Conservation (phyloP, 192 early-diverging fungal genomes). For the Spizellomyces sp. region DNA sequence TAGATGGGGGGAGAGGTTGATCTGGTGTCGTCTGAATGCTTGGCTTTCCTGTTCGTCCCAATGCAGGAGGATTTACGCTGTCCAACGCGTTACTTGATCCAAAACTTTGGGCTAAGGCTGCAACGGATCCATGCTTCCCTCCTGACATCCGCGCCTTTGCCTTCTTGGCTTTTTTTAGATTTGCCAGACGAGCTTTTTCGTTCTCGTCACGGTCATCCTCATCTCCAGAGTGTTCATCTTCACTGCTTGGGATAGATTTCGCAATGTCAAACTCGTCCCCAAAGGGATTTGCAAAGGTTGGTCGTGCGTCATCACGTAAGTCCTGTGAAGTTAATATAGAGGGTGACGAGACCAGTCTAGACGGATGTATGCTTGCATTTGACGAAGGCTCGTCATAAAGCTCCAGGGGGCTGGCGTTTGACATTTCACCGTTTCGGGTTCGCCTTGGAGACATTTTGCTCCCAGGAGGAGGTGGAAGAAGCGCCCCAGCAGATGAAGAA, state of each 20-base stretch:
- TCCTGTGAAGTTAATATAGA: neutral
- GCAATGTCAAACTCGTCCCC: conserved; percentile 26
- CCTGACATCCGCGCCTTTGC: neutral
- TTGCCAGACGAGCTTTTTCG: conserved; percentile 2
- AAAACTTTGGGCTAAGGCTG: conserved; percentile 4
- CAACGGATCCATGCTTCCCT: neutral
- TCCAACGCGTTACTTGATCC: neutral
- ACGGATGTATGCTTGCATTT: neutral
- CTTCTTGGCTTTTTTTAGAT: neutral
- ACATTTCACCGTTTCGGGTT: no score
- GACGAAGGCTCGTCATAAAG: neutral
- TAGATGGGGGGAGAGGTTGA: no score
- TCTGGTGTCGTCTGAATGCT: no score
- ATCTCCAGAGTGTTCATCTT: neutral
- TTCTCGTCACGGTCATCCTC: neutral
- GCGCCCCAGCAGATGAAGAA: no score
- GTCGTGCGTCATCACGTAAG: neutral
- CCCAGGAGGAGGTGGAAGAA: no score
- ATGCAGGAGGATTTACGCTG: no score
- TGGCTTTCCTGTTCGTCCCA: no score
- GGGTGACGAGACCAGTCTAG: neutral
- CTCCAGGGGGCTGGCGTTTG: neutral
- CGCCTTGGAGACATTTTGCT: no score
- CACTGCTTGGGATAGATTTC: neutral
- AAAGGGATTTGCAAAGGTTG: conserved; percentile 27